Evolutionary conservation across 352 stramenopile species (phyloP), one percentile per base, ranked within the genome.

Genomic region (Globisporangium sylvaticum): DNA sequence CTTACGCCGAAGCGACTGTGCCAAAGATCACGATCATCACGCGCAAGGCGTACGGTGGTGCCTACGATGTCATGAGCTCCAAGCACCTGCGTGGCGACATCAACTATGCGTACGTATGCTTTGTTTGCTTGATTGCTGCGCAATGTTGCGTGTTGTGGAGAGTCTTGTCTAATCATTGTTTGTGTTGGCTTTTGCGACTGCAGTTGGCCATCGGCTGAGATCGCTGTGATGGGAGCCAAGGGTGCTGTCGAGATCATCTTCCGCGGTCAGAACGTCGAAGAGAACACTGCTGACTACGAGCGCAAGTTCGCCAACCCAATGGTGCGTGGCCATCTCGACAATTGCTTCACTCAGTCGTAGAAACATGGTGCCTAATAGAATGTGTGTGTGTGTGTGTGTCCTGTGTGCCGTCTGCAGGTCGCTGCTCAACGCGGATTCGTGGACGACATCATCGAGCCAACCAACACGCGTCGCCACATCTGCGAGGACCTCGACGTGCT

Each of bases 11-110:
- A 73, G 96, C 96, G 24, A 99, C 92, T 14, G 97, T 99, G 55
- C 97, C 97, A n/a, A 99, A 99, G 77, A 87, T 96, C 72, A 99
- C 97, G 22, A 96, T 99, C 31, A 99, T 99, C 78, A 99, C 96
- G 25, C 87, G 97, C 37, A 99, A 99, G 74, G 96, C 96, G 24
- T 99, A 99, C 77, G 97, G 97, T 62, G 97, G 97, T 46, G 97
- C 97, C 4, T 99, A 99, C 80, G 96, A 99, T 77, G 96, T 99
- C 39, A 99, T 99, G 97, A 90, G 86, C 64, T 98, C 92, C 62
- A 99, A 99, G 85, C 97, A 99, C 78, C 79, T 99, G 55, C 88
- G 92, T 44, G 96, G 90, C 10, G 97, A 99, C 89, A 89, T 95
- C 65, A 99, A 99, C 79, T 99, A 99, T 77, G 91, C 97, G 76